Evolutionary conservation across 176 grass and related monocot genomes (phyloP), one percentile per base, ranked within the genome.

Genomic region (Tillandsia leiboldiana): DNA sequence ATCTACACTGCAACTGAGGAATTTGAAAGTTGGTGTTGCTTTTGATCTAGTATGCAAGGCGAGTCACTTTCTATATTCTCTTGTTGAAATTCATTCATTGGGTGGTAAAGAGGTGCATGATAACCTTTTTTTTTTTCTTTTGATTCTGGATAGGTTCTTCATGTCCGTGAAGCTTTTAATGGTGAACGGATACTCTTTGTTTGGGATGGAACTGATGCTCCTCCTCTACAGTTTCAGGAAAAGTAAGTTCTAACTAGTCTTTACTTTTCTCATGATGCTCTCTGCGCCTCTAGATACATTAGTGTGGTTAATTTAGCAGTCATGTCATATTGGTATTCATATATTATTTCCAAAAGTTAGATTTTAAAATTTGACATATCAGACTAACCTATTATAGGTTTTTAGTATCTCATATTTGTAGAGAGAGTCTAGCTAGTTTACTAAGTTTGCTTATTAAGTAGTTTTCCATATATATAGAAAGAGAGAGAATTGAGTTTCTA

Each of bases 1-100:
- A 65, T 52, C 70, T 68, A 75, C 79, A 72, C 79, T 91, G 56
- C 69, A 84, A 68, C 53, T 96, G 75, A 82, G 65, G 65, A 68
- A 11, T 62, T 59, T 91, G 69, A 78, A 83, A 15, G 53, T 75
- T 28, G 81, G 74, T 75, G 64, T 52, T 76, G 64, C 72, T 70
- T 96, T 86, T 89, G 78, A 96, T 86, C 75, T 91, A 74, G 58
- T 96, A 73, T 96, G 92, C 81, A 89, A 91, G 92, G 92, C 84
- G 50, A 53, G 49, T 20, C 9, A 20, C 27, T 66, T 26, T 14
- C 18, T 18, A 22, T 3, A 48, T 42, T 15, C 11, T 1, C 13
- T 54, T 26, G 15, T 53, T 49, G 8, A 9, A 17, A 49, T 12
- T 42, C 7, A 53, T 53, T 28, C 27, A 66, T 50, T 27, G 51